Percentiles rank a stretch among this genome's conserved stretches.
phyloP scores from a whole-genome alignment of 2,329 filamentous ascomycete species.

The Lasiodiplodia citricola region DNA sequence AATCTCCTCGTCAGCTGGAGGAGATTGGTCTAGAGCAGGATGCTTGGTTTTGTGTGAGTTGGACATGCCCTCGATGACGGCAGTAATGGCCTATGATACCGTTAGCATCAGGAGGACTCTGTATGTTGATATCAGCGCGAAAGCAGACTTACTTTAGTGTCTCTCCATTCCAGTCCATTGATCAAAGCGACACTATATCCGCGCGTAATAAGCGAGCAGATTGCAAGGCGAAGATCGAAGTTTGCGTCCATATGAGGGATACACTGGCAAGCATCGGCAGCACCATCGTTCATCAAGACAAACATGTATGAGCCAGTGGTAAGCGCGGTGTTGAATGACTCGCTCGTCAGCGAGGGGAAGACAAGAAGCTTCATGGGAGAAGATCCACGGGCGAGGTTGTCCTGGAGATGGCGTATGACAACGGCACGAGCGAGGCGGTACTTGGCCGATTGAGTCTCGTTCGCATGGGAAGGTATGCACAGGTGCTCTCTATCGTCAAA shows the following conservation, averaged over 20 bases:
- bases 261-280: constrained; percentile 29
- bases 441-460: constrained; percentile 49
- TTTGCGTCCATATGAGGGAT: not conserved
- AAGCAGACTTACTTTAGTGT: constrained; percentile 62
- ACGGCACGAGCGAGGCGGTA: constrained; percentile 67
- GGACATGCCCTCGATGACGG: not conserved
- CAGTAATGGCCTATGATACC: not conserved
- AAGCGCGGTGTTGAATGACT: constrained; percentile 63
- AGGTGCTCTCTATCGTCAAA: constrained; percentile 63
- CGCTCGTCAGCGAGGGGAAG: constrained; percentile 56
- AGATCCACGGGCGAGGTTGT: constrained; percentile 47
- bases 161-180: constrained; percentile 66
- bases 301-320: constrained; percentile 64
- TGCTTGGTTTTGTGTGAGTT: not conserved
- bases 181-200: constrained; percentile 68
- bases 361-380: constrained; percentile 52
- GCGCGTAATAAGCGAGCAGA: constrained; percentile 60
- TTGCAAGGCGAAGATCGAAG: constrained; percentile 34
- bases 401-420: constrained; percentile 67
- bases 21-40: not conserved
- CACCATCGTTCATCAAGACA: constrained; percentile 71
- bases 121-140: not conserved
- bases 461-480: constrained; percentile 58
- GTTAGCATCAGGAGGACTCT: not conserved
- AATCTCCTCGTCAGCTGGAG: not conserved